Conservation (phyloP, 306 rosid species). For the Vigna mungo region DNA sequence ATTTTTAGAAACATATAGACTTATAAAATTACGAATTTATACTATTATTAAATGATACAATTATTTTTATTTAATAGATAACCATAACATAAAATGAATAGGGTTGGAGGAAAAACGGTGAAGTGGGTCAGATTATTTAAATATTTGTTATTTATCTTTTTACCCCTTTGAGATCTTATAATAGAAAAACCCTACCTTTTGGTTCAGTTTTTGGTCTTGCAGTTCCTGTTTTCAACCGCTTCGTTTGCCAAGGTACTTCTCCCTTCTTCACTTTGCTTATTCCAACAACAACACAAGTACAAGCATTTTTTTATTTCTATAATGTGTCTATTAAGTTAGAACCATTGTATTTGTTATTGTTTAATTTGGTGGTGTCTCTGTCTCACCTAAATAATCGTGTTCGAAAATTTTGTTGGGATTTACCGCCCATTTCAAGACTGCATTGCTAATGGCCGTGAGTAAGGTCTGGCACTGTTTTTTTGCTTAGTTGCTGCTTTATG, state of each 20-base stretch:
- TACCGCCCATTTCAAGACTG: no score
- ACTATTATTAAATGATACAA: no score
- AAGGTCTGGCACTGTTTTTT: no score
- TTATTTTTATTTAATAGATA: no score
- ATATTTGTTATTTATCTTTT: background rate
- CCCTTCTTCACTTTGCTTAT: background rate
- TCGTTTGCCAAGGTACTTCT: conserved; percentile 1
- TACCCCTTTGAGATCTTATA: background rate
- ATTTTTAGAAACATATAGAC: no score
- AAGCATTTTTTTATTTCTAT: background rate
- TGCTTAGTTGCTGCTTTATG: no score
- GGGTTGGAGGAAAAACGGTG: no score
- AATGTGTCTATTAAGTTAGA: background rate
- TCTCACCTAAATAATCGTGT: conserved; percentile 45
- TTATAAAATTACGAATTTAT: no score
- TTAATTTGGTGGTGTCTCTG: conserved; percentile 12
- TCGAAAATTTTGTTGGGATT: background rate
- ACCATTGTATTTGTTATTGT: conserved; percentile 9
- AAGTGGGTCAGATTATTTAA: no score
- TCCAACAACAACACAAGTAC: no score
- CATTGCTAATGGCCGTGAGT: no score
- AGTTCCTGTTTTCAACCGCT: background rate
- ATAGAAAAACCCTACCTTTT: background rate
- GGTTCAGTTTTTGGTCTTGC: background rate
- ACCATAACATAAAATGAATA: no score